A percentile compares a stretch with the other conserved stretches of the same genome.
These are phyloP conservation scores for Sisymbrium altissimum DNA, from an alignment of 345 rosid species.

Conservation along the genomic window DNA sequence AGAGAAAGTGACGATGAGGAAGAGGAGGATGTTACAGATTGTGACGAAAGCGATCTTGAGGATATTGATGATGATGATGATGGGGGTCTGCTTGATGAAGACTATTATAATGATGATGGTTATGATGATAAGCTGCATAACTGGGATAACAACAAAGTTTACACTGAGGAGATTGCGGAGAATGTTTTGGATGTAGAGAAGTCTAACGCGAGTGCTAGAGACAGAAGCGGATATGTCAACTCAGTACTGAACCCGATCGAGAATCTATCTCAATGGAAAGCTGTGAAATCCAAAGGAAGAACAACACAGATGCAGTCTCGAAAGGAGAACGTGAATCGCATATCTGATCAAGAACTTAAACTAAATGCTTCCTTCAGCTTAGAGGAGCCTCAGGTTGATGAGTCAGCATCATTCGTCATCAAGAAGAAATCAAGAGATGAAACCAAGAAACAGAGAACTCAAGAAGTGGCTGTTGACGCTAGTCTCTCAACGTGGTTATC, in stretches of 20 bases:
- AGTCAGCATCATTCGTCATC: slow-evolving; percentile 30
- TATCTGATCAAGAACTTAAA: slow-evolving; percentile 36
- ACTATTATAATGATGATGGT: slow-evolving; percentile 29
- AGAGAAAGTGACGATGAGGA: slow-evolving; percentile 70
- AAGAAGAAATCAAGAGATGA: slow-evolving; percentile 39
- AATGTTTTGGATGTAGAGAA: slow-evolving; percentile 27
- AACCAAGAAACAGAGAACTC: slow-evolving; percentile 39
- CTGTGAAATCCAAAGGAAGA: slow-evolving; percentile 62
- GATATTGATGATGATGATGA: slow-evolving; percentile 22
- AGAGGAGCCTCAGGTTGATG: slow-evolving; percentile 27
- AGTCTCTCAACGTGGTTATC: slow-evolving; percentile 95
- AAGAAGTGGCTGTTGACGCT: slow-evolving; percentile 70
- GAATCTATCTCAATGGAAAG: slow-evolving; percentile 90
- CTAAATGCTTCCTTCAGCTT: slow-evolving; percentile 32
- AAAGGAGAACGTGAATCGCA: slow-evolving; percentile 52
- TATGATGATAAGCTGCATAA: slow-evolving; percentile 23
- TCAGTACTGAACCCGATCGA: slow-evolving; percentile 82
- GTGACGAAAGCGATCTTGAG: slow-evolving; percentile 37
- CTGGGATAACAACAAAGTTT: slow-evolving; percentile 16
- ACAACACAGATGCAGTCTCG: slow-evolving; percentile 34
- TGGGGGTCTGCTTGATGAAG: slow-evolving; percentile 21
- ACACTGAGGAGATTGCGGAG: slow-evolving; percentile 33
- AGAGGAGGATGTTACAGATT: slow-evolving; percentile 44
- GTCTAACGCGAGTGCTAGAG: slow-evolving; percentile 43
- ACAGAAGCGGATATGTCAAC: slow-evolving; percentile 55